Conservation (phyloP, 2,329 filamentous ascomycete genomes). For the Claviceps quebecensis region DNA sequence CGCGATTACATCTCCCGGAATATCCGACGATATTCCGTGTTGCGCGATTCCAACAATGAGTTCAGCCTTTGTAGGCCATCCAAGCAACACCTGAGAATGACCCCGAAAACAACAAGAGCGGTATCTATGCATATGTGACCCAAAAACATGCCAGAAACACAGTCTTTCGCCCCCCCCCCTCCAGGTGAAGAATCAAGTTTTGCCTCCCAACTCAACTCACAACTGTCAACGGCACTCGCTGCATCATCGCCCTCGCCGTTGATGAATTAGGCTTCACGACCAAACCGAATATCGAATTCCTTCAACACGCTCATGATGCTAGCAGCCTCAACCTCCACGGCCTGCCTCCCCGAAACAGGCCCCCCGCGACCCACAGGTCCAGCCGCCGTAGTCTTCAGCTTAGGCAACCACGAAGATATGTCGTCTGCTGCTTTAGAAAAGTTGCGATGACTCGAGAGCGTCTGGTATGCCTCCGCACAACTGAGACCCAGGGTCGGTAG, state of each 20-base stretch:
- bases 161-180: no score
- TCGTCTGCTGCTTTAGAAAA: slow-evolving; percentile 63
- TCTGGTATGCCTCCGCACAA: slow-evolving; percentile 68
- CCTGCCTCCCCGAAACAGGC: slow-evolving; percentile 29
- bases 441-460: slow-evolving; percentile 60
- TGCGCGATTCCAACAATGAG: no score
- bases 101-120: no score
- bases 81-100: no score
- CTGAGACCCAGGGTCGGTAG: slow-evolving; percentile 45
- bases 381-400: slow-evolving; percentile 46
- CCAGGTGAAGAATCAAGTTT: no score
- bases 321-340: slow-evolving; percentile 68
- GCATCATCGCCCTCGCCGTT: not conserved
- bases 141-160: no score
- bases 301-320: slow-evolving; percentile 79
- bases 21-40: no score
- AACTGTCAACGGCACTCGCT: no score
- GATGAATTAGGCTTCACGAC: slow-evolving; percentile 22
- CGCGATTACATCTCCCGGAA: no score
- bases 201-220: no score
- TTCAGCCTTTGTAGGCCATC: no score
- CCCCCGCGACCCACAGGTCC: slow-evolving; percentile 13
- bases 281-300: slow-evolving; percentile 66
- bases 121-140: no score
- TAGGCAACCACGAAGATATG: slow-evolving; percentile 61